These are phyloP conservation scores for Chiua virens DNA, from an alignment of 768 basidiomycete genomes.

Conservation along the genomic window DNA sequence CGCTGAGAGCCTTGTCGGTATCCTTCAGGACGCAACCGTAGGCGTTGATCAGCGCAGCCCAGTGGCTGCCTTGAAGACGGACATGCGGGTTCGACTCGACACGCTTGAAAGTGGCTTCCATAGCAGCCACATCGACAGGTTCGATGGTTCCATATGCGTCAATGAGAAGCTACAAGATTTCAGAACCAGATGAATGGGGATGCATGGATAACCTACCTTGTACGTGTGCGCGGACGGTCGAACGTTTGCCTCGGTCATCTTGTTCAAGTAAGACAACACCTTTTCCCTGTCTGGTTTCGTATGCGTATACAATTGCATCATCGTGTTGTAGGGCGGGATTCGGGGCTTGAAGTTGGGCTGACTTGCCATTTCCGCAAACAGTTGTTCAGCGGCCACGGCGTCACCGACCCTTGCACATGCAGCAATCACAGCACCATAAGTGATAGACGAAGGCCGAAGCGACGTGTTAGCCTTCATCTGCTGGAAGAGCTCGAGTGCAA, in stretches of 20 bases:
- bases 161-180: slow-evolving; percentile 63
- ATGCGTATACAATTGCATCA: slow-evolving; percentile 95
- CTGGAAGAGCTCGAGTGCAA: slow-evolving; percentile 83
- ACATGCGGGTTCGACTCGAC: slow-evolving; percentile 39
- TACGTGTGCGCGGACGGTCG: slow-evolving; percentile 89
- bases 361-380: slow-evolving; percentile 84
- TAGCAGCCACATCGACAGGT: slow-evolving; percentile 69
- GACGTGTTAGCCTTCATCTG: slow-evolving; percentile 68
- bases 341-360: slow-evolving; percentile 79
- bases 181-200: background rate
- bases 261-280: slow-evolving; percentile 72
- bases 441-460: slow-evolving; percentile 76
- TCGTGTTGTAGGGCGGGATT: slow-evolving; percentile 95
- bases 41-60: slow-evolving; percentile 87
- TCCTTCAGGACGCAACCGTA: slow-evolving; percentile 81
- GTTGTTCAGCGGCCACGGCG: slow-evolving; percentile 68
- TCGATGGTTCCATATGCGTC: slow-evolving; percentile 87
- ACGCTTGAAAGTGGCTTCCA: slow-evolving; percentile 74
- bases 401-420: slow-evolving; percentile 96
- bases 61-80: slow-evolving; percentile 54
- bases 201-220: slow-evolving; percentile 54
- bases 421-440: slow-evolving; percentile 91
- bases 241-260: slow-evolving; percentile 60
- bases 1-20: slow-evolving; percentile 67
- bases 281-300: slow-evolving; percentile 85